These are phyloP conservation scores for Linum lewisii DNA, from an alignment of 345 rosid genomes.

Conservation along the genomic window DNA sequence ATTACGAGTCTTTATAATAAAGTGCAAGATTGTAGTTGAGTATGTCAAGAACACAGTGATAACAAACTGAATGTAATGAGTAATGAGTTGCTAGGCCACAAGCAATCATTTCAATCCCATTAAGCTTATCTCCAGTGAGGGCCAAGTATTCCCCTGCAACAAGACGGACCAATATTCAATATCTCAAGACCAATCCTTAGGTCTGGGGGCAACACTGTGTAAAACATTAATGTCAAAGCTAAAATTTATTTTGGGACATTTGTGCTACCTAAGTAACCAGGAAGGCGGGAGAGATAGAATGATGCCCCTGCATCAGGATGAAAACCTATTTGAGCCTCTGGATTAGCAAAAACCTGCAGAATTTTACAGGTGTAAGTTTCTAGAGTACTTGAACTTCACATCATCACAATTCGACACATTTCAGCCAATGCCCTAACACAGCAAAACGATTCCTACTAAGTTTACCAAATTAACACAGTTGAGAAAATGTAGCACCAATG, in stretches of 20 bases:
- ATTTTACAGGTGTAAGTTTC: not conserved
- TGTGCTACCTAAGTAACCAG: slow-evolving; percentile 65
- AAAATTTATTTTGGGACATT: not conserved
- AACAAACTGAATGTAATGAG: slow-evolving; percentile 53
- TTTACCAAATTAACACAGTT: not conserved
- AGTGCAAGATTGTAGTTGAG: slow-evolving; percentile 10
- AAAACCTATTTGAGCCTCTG: slow-evolving; percentile 77
- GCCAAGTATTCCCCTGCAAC: slow-evolving; percentile 81
- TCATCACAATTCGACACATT: not conserved
- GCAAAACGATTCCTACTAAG: not conserved
- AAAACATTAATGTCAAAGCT: not conserved
- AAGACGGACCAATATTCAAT: slow-evolving; percentile 6
- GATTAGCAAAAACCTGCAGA: slow-evolving; percentile 60
- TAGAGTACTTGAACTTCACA: not conserved
- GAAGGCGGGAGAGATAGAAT: slow-evolving; percentile 73
- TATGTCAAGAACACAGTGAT: slow-evolving; percentile 1
- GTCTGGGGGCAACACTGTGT: not conserved
- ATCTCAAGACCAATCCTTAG: not conserved
- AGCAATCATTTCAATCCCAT: slow-evolving; percentile 87
- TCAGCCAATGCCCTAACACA: not conserved
- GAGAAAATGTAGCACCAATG: slow-evolving; percentile 10
- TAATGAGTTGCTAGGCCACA: slow-evolving; percentile 92
- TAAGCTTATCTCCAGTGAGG: slow-evolving; percentile 78
- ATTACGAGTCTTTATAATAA: slow-evolving; percentile 8
- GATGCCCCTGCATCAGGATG: slow-evolving; percentile 95